Base-by-base conservation (phyloP, 139 green algal genomes). In the Diplosphaera chodatii region DNA sequence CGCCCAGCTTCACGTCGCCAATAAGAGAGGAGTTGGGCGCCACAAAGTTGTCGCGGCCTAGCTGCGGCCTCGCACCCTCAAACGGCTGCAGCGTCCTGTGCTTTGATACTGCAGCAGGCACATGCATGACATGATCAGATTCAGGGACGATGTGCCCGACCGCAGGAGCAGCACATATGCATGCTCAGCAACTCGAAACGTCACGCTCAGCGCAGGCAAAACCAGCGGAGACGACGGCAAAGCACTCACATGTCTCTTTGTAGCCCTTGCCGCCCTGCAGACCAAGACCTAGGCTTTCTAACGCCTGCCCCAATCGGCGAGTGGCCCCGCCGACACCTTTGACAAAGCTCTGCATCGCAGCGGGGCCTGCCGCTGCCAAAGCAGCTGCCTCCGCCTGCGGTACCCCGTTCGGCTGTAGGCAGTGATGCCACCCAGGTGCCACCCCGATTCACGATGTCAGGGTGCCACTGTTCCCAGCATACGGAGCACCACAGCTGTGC, bases 1-100 rank as follows among this genome's bases (percentile, higher is more conserved):
- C 78, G 30, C 92, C 89, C 21, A 98, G 73, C 15, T 78, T 91
- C 3, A 99, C 94, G 69, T 97, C 85, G n/a, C 94, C 94, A 25
- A 98, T 85, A 25, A 98, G 78, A 5, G 78, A 91, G 2, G 94
- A 92, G 66, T 90, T 96, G 4, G 89, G 90, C 0, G 94, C 94
- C 6, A 98, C 86, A 78, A 96, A 96, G 16, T 84, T 82, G 20
- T 78, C 66, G 22, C 77, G 63, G 22, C 69, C 85, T 59, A 94
- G 87, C n/a, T 59, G 37, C 0, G 91, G 91, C 55, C 55, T 64
- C 55, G 71, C 75, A 33, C 55, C 63, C 0, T 34, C 71, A 41
- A 75, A 78, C 20, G 71, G 48, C 59, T 69, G 41, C 37, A 89
- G 63, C n/a, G 73, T 77, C 68, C 80, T 73, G 32, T 82, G 71